Conservation (phyloP, 2,329 filamentous ascomycete genomes). For the Pleurostoma richardsiae region DNA sequence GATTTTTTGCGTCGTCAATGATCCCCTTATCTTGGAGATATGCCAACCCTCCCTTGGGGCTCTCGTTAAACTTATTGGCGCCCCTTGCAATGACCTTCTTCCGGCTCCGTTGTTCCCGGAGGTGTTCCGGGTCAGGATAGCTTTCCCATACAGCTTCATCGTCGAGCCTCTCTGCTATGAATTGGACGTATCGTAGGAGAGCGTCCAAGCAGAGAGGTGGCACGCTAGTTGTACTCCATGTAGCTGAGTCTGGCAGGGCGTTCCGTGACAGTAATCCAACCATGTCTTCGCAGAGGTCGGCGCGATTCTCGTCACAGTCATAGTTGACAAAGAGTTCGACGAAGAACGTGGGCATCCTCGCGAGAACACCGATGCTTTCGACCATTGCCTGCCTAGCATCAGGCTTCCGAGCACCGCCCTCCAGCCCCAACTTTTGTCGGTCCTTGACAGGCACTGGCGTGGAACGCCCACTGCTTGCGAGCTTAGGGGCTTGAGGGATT, state of each 20-base stretch:
- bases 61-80: conserved; percentile 90
- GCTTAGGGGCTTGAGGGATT: conserved; percentile 84
- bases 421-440: conserved; percentile 84
- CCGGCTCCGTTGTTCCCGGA: conserved; percentile 68
- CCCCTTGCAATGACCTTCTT: conserved; percentile 90
- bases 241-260: conserved; percentile 92
- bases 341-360: conserved; percentile 91
- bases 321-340: conserved; percentile 96
- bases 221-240: conserved; percentile 98
- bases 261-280: conserved; percentile 89
- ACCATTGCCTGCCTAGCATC: conserved; percentile 98
- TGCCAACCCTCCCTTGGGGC: conserved; percentile 80
- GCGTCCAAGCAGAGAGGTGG: conserved; percentile 92
- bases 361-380: conserved; percentile 86
- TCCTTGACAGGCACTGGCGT: conserved; percentile 92
- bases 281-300: conserved; percentile 92
- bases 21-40: conserved; percentile 83
- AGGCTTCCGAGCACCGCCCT: conserved; percentile 86
- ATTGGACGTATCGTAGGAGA: conserved; percentile 84
- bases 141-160: conserved; percentile 60
- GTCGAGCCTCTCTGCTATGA: conserved; percentile 80
- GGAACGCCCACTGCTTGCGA: conserved; percentile 72
- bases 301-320: conserved; percentile 88
- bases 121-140: conserved; percentile 57
- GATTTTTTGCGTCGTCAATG: conserved; percentile 69